phyloP scores from a whole-genome alignment of 169 alveolate species.

The Plasmodium vivax region DNA sequence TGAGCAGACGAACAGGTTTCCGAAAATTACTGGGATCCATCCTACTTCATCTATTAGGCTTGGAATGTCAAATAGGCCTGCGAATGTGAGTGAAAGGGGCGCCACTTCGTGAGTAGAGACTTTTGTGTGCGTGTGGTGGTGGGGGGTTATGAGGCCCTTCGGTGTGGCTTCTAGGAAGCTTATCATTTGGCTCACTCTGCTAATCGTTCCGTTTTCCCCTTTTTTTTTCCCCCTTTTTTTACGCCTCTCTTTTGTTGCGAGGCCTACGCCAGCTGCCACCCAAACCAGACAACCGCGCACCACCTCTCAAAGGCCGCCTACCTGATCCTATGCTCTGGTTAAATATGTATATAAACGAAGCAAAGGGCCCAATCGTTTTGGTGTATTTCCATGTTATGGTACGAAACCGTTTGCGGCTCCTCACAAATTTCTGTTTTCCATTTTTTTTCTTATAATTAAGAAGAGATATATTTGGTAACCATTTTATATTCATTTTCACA shows the following conservation, averaged over 20 bases:
- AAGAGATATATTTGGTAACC: conserved; percentile 44
- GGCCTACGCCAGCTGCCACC: not conserved
- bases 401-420: conserved; percentile 82
- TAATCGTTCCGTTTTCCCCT: not conserved
- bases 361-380: conserved; percentile 84
- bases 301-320: conserved; percentile 2
- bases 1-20: conserved; percentile 76
- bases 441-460: conserved; percentile 27
- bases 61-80: conserved; percentile 84
- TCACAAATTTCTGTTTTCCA: conserved; percentile 59
- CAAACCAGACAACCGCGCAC: not conserved
- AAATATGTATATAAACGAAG: conserved; percentile 82
- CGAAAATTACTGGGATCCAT: conserved; percentile 79
- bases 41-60: conserved; percentile 81
- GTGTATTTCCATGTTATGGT: conserved; percentile 86
- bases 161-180: not conserved
- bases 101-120: not conserved
- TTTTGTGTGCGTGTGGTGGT: not conserved
- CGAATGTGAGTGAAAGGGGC: not conserved
- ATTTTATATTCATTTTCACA: conserved; percentile 53
- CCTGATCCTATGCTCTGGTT: conserved; percentile 85
- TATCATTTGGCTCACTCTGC: not conserved
- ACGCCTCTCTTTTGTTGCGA: not conserved
- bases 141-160: not conserved
- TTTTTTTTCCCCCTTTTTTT: not conserved